Evolutionary conservation across 2,329 filamentous ascomycete genomes (phyloP).

Genomic region (Pleomassaria siparia): DNA sequence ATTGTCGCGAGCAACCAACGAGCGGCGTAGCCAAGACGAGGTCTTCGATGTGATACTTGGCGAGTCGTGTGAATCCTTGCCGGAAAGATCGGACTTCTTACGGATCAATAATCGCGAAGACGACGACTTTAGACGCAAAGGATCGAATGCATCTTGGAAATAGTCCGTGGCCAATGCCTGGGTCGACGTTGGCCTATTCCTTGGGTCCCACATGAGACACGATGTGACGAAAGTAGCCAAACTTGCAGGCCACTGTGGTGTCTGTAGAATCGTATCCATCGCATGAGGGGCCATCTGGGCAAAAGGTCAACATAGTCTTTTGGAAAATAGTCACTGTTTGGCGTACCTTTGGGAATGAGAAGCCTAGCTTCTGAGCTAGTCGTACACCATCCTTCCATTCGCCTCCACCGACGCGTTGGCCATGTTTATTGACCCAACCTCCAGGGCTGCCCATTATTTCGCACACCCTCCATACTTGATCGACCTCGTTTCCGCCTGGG

Average conservation of each 20-base stretch:
- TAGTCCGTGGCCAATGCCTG: slow-evolving; percentile 97
- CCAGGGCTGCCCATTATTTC: slow-evolving; percentile 99
- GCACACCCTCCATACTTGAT: slow-evolving; percentile 98
- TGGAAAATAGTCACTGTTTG: neutral
- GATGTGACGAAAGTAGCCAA: slow-evolving; percentile 94
- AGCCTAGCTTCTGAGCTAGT: slow-evolving; percentile 92
- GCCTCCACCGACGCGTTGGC: slow-evolving; percentile 83
- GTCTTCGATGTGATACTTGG: slow-evolving; percentile 74
- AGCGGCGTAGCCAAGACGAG: slow-evolving; percentile 92
- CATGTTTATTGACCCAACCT: slow-evolving; percentile 95
- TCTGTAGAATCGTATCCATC: slow-evolving; percentile 88
- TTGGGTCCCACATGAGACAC: slow-evolving; percentile 99
- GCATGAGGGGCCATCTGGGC: slow-evolving; percentile 93
- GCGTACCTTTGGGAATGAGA: slow-evolving; percentile 84
- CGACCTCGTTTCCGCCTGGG: slow-evolving; percentile 96
- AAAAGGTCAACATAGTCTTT: slow-evolving; percentile 11
- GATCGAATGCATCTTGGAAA: slow-evolving; percentile 89
- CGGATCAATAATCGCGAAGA: slow-evolving; percentile 80
- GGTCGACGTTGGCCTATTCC: slow-evolving; percentile 82
- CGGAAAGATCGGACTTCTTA: slow-evolving; percentile 82
- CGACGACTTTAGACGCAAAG: slow-evolving; percentile 86
- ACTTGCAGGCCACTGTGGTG: slow-evolving; percentile 87
- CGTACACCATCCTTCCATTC: slow-evolving; percentile 96
- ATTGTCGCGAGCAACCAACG: slow-evolving; percentile 77
- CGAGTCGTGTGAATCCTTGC: slow-evolving; percentile 58